Evolutionary conservation across 2,329 filamentous ascomycete genomes (phyloP).

Genomic region (Blastomyces emzantsi): DNA sequence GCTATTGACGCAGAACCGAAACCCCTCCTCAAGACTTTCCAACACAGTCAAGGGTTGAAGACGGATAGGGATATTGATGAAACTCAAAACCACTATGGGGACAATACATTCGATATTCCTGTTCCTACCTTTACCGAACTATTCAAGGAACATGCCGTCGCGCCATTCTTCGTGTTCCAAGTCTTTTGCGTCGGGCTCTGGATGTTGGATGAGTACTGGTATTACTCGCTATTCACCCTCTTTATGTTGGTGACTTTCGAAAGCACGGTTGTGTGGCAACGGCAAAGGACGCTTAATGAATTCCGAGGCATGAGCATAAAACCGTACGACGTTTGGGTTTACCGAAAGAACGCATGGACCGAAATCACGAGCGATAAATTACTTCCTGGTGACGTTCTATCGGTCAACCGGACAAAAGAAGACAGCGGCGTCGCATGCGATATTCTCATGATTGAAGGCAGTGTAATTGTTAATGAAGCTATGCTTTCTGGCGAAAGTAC

Average conservation of each 20-base stretch:
- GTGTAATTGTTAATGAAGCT: constrained; percentile 96
- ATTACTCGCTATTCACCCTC: constrained; percentile 97
- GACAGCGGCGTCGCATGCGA: constrained; percentile 96
- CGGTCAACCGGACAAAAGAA: constrained; percentile 87
- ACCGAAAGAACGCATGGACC: constrained; percentile 76
- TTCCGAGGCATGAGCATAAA: constrained; percentile 99
- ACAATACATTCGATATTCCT: constrained; percentile 95
- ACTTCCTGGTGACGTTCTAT: constrained; percentile 86
- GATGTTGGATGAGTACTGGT: constrained; percentile 99
- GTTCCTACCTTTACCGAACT: constrained; percentile 92
- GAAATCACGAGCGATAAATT: constrained; percentile 86
- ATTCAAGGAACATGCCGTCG: constrained; percentile 96
- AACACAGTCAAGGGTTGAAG: constrained; percentile 66
- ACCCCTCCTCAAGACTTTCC: constrained; percentile 67
- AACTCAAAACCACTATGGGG: constrained; percentile 85
- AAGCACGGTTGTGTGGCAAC: constrained; percentile 98
- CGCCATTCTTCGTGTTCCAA: constrained; percentile 98
- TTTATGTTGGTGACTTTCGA: constrained; percentile 98
- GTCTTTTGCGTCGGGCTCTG: constrained; percentile 96
- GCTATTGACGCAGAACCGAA: constrained; percentile 78
- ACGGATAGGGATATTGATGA: constrained; percentile 66
- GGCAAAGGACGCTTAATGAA: constrained; percentile 88
- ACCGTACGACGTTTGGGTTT: constrained; percentile 90
- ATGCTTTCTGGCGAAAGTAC: constrained; percentile 99
- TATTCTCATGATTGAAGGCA: constrained; percentile 89